Evolutionary conservation across 768 basidiomycete genomes (phyloP).

Genomic region (Mycena amicta): DNA sequence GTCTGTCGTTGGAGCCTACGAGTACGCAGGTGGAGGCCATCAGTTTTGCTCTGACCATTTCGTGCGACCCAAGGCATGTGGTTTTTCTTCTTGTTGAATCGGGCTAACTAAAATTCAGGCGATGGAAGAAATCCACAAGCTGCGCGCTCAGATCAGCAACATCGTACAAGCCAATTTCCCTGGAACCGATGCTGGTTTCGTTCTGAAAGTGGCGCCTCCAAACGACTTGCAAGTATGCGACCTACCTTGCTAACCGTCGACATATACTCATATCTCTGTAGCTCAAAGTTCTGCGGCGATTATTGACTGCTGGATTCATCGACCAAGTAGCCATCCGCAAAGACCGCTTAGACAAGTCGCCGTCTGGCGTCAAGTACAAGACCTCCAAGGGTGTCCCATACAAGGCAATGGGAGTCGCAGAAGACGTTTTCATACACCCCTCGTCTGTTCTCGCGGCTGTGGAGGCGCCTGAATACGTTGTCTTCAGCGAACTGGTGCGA

Average conservation of each 20-base stretch:
- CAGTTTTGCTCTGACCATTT: conserved; percentile 89
- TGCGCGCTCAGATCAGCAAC: conserved; percentile 83
- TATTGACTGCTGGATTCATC: conserved; percentile 87
- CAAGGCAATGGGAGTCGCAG: conserved; percentile 72
- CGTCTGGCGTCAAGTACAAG: conserved; percentile 66
- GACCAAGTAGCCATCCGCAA: conserved; percentile 94
- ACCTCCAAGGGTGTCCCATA: conserved; percentile 84
- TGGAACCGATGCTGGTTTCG: conserved; percentile 58
- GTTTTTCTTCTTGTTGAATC: too few relatives aligned
- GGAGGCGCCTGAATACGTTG: conserved; percentile 83
- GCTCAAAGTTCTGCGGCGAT: conserved; percentile 89
- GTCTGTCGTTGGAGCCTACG: conserved; percentile 96
- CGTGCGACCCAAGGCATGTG: conserved; percentile 80
- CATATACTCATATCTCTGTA: conserved; percentile 31
- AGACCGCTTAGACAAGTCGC: conserved; percentile 68
- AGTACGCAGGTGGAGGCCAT: conserved; percentile 81
- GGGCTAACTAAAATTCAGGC: conserved; percentile 51
- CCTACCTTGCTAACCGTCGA: too few relatives aligned
- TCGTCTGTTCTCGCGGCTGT: conserved; percentile 73
- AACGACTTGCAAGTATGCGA: conserved; percentile 67
- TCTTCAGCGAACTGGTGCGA: conserved; percentile 81
- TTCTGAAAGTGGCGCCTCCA: conserved; percentile 73
- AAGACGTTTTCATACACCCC: conserved; percentile 93
- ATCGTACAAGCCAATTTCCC: conserved; percentile 85
- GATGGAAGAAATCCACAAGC: conserved; percentile 98